These are phyloP conservation scores for Amaranthus cruentus DNA, from an alignment of 148 eudicot genomes.

Conservation along the genomic window DNA sequence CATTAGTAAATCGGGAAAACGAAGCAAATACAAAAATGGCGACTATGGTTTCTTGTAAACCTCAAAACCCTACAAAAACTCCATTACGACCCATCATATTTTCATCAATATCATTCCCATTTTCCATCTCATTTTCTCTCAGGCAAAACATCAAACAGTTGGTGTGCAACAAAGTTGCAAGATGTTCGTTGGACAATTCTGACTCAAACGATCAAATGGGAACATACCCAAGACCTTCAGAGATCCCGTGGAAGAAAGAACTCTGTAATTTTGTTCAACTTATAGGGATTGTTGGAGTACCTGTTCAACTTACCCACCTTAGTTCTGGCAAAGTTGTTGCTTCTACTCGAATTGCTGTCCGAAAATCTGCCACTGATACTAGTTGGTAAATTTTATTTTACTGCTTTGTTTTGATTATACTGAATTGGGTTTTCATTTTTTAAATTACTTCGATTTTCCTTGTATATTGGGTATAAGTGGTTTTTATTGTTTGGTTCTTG, in stretches of 20 bases:
- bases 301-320: conserved; percentile 59
- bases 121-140: conserved; percentile 14
- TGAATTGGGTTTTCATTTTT: not conserved
- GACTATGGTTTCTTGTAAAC: not conserved
- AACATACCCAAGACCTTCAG: conserved; percentile 48
- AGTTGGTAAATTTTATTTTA: conserved; percentile 39
- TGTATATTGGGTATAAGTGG: not conserved
- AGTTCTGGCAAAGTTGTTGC: conserved; percentile 66
- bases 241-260: conserved; percentile 81
- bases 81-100: not conserved
- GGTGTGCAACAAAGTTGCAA: conserved; percentile 28
- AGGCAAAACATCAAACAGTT: conserved; percentile 33
- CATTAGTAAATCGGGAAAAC: not conserved
- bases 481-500: not conserved
- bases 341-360: conserved; percentile 63
- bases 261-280: conserved; percentile 67
- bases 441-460: not conserved
- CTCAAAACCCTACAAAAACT: conserved; percentile 10
- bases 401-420: not conserved
- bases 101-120: not conserved
- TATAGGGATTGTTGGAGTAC: conserved; percentile 53
- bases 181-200: conserved; percentile 34
- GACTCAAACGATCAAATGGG: conserved; percentile 15
- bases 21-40: conserved; percentile 13
- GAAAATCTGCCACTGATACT: conserved; percentile 50